A percentile compares a stretch with the other conserved stretches of the same genome.
Conservation (phyloP, 2,329 filamentous ascomycete genomes). For the Pseudocercospora cruenta region DNA sequence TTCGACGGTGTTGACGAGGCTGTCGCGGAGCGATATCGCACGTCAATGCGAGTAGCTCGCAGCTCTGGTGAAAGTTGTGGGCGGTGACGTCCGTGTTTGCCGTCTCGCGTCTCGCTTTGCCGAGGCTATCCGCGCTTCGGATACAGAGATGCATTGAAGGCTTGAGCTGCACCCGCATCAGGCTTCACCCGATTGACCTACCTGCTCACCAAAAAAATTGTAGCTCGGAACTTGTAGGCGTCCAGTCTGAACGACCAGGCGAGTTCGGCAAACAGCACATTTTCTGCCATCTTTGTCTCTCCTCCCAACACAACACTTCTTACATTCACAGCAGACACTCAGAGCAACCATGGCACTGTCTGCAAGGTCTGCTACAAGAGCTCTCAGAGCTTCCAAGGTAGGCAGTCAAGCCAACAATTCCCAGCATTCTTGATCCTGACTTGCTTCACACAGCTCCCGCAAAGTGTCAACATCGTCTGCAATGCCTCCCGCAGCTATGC, state of each 20-base stretch:
- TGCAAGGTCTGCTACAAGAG: slow-evolving; percentile 63
- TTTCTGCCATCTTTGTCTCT: slow-evolving; percentile 1
- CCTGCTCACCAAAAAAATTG: background rate
- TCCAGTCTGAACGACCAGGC: background rate
- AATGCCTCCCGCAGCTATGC: slow-evolving; percentile 63
- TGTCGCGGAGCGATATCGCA: slow-evolving; percentile 17
- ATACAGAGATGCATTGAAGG: no score
- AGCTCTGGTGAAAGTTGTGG: background rate
- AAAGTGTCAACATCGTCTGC: slow-evolving; percentile 26
- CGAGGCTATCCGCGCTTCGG: slow-evolving; percentile 1
- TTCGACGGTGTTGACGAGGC: background rate
- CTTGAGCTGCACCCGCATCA: background rate
- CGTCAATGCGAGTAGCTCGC: background rate
- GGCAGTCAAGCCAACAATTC: slow-evolving; percentile 29
- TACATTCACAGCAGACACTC: background rate
- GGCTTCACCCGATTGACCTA: background rate
- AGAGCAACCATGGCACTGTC: slow-evolving; percentile 63
- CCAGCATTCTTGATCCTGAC: background rate
- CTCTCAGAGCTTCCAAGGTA: slow-evolving; percentile 68
- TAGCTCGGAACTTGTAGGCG: slow-evolving; percentile 3
- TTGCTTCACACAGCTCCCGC: slow-evolving; percentile 30
- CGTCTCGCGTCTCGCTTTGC: background rate
- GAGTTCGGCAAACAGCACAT: background rate
- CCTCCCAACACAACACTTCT: background rate
- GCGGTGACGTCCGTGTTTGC: background rate